Conservation (phyloP, 1,284 basidiomycete species). For the Cryptococcus wingfieldii region DNA sequence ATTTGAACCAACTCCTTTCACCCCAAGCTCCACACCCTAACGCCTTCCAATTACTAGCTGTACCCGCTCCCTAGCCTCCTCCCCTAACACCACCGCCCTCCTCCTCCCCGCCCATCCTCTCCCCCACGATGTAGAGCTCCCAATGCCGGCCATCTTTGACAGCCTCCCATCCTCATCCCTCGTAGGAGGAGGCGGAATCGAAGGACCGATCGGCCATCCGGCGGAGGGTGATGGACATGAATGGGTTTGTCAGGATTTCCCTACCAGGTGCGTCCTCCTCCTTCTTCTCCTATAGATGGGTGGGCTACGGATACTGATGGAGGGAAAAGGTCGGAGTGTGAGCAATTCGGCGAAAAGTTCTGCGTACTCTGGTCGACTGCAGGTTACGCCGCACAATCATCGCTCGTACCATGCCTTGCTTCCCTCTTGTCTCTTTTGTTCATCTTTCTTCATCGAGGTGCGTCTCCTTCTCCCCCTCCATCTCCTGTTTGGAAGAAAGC, state of each 20-base stretch:
- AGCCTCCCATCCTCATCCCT: background rate
- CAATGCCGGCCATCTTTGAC: background rate
- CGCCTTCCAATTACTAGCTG: constrained; percentile 25
- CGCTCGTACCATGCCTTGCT: constrained; percentile 46
- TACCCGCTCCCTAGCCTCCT: constrained; percentile 28
- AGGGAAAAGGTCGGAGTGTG: constrained; percentile 39
- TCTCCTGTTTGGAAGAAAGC: background rate
- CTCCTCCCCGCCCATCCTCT: constrained; percentile 35
- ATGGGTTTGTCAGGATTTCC: constrained; percentile 45
- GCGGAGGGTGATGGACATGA: constrained; percentile 25
- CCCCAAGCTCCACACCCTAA: constrained; percentile 14
- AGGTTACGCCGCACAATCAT: constrained; percentile 46
- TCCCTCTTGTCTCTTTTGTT: constrained; percentile 43
- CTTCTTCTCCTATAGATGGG: background rate
- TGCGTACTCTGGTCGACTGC: constrained; percentile 44
- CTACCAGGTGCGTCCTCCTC: constrained; percentile 31
- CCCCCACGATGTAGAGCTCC: background rate
- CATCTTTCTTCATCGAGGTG: constrained; percentile 47
- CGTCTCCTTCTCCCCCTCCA: constrained; percentile 2
- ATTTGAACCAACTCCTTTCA: constrained; percentile 21
- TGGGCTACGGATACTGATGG: background rate
- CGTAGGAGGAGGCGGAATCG: constrained; percentile 1
- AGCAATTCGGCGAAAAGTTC: constrained; percentile 44
- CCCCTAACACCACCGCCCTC: constrained; percentile 15
- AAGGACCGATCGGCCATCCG: constrained; percentile 12